Evolutionary conservation across 768 basidiomycete genomes (phyloP), one percentile per base, ranked within the genome.

Genomic region (Leccinum obscurum): DNA sequence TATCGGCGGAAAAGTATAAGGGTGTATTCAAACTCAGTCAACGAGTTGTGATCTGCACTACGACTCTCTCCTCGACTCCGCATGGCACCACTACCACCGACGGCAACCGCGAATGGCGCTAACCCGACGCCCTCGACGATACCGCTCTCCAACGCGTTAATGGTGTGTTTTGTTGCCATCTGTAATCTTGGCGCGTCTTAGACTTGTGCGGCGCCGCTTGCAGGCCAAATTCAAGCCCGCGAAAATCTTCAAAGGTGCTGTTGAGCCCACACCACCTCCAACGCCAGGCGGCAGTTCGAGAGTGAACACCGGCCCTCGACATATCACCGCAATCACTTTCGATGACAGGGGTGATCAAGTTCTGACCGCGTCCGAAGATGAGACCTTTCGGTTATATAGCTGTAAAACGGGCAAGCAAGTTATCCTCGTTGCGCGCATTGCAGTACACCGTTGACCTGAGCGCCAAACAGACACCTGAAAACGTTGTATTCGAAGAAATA

Each of bases 361-460:
- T 49, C 80, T 98, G 54, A 96, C 94, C 9, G 90, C 92, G 1
- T 89, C 81, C 17, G 93, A 97, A 72, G 97, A 98, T 70, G 96
- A 98, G 77, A 87, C 87, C 0, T 95, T 98, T 75, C 82, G 92
- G 49, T 68, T 97, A 62, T 98, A 93, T 71, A 94, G 83, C 71
- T 92, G 88, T 70, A 90, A 89, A 81, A 85, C 83, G 64, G 97
- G 96, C 79, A 95, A 92, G 96, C 88, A 83, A 90, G 96, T 90
- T 69, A 61, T 67, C 63, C 64, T 65, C 60, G 66, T 69, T 54
- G 52, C 58, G 56, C 22, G 39, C 55, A 34, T 54, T 55, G 56
- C 56, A 62, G 62, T 62, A 55, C 64, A 64, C 61, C 62, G 64
- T 70, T 75, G 72, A 75, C 66, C 68, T 63, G 55, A n/a, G 57